These are phyloP conservation scores for Cladosporium cucumerinum DNA, from an alignment of 2,329 filamentous ascomycete species.

Conservation along the genomic window DNA sequence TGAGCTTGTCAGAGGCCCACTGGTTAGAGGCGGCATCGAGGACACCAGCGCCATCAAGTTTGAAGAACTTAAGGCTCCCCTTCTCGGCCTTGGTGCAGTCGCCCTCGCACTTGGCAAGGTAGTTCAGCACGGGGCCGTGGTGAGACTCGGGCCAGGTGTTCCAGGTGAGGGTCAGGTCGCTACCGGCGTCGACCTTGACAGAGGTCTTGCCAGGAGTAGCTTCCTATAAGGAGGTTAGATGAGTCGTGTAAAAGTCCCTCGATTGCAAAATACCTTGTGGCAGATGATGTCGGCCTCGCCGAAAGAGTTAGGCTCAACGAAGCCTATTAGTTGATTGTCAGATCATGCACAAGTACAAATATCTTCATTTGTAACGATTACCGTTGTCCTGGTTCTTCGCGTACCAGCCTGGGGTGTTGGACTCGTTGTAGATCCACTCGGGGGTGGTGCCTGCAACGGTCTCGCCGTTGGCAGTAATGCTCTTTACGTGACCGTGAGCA, in stretches of 20 bases:
- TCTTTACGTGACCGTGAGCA: constrained; percentile 46
- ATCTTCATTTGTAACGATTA: background rate
- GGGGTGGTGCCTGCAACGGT: constrained; percentile 9
- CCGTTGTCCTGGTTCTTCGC: constrained; percentile 38
- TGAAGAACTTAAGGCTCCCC: constrained; percentile 57
- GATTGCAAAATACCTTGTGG: constrained; percentile 44
- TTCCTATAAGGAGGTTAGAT: constrained; percentile 3
- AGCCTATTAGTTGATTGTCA: constrained; percentile 19
- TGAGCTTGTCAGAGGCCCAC: constrained; percentile 56
- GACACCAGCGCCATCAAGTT: constrained; percentile 59
- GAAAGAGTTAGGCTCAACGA: constrained; percentile 27
- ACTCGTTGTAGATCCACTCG: constrained; percentile 15
- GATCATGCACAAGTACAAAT: background rate
- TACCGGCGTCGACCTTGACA: constrained; percentile 59
- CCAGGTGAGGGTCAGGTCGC: constrained; percentile 11
- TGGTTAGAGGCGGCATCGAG: constrained; percentile 40
- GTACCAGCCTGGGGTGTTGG: constrained; percentile 16
- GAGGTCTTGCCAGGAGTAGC: constrained; percentile 51
- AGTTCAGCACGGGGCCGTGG: constrained; percentile 62
- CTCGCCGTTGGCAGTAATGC: constrained; percentile 15
- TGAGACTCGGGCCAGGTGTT: constrained; percentile 63
- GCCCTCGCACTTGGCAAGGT: constrained; percentile 57
- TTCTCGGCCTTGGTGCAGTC: constrained; percentile 56
- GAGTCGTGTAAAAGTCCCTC: background rate
- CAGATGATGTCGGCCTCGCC: constrained; percentile 30